Base-by-base conservation (phyloP, 768 basidiomycete species). In the Coprinopsis cinerea region DNA sequence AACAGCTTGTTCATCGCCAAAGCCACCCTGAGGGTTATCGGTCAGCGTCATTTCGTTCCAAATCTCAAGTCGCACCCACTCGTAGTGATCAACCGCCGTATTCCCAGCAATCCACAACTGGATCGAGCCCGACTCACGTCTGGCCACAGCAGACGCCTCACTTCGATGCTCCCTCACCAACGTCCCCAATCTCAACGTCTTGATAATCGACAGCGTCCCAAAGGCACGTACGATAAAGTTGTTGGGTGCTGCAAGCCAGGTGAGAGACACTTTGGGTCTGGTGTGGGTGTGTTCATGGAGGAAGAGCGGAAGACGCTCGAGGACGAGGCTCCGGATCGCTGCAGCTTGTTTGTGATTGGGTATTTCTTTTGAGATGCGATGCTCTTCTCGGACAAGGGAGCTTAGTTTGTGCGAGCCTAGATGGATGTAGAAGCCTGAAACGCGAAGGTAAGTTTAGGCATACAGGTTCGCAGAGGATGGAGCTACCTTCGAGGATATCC, bases 241-340 rank as follows among this genome's bases (percentile, higher is more conserved):
- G 24, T 70, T 67, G 3, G 75, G 68, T 3, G 73, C 68, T 17
- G 75, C 80, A 24, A 91, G 67, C 88, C 88, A 91, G 36, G 70
- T 72, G 53, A 76, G 78, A 1, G 84, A 73, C 7, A 89, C 75
- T 30, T 70, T 71, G 0, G 81, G 79, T 18, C 72, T 75, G 0
- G 83, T 69, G 61, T 87, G 84, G 0, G 78, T 81, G 48, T 93
- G 88, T 58, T 97, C 95, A 46, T 95, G 86, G 3, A 98, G 73
- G 70, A 98, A 97, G 25, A 99, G 69, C 0, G 94, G 90, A 17
- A 96, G 69, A 26, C 94, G 73, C 65, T 97, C 88, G 23, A 95
- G 67, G 11, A 93, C 81, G 30, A 91, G 71, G 2, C 71, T 57
- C 2, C 81, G 79, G 9, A 74, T 75, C 9, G 84, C 79, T 1